phyloP scores from a whole-genome alignment of 345 rosid species.

The Populus nigra region DNA sequence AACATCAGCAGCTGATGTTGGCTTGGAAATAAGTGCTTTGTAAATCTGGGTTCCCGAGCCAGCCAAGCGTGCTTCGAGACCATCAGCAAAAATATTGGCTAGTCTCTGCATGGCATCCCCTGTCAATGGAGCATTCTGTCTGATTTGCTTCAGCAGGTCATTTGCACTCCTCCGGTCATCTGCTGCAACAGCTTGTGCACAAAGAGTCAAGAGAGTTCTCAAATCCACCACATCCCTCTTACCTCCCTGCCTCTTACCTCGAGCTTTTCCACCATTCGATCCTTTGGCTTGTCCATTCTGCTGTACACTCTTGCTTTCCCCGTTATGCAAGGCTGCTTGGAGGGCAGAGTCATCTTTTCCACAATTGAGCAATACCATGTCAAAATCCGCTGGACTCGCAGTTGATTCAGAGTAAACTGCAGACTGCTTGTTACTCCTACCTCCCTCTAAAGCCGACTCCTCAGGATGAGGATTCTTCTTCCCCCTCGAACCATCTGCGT shows the following conservation, averaged over 20 bases:
- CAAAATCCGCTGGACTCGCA: slow-evolving; percentile 26
- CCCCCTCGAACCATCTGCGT: slow-evolving; percentile 15
- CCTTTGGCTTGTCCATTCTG: slow-evolving; percentile 21
- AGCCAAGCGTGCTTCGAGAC: slow-evolving; percentile 34
- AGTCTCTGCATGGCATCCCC: slow-evolving; percentile 38
- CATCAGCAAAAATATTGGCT: slow-evolving; percentile 31
- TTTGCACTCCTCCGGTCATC: slow-evolving; percentile 32
- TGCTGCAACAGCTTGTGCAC: slow-evolving; percentile 40
- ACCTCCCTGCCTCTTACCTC: slow-evolving; percentile 29
- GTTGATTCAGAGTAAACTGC: slow-evolving; percentile 23
- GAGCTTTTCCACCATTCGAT: slow-evolving; percentile 18
- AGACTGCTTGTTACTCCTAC: slow-evolving; percentile 33
- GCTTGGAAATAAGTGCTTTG: slow-evolving; percentile 19
- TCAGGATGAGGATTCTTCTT: slow-evolving; percentile 29
- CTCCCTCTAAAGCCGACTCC: slow-evolving; percentile 18
- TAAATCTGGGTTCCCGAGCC: slow-evolving; percentile 32
- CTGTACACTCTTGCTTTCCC: slow-evolving; percentile 7
- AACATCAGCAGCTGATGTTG: slow-evolving; percentile 27
- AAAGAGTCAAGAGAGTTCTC: slow-evolving; percentile 39
- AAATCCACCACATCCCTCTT: slow-evolving; percentile 42
- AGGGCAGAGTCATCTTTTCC: slow-evolving; percentile 21
- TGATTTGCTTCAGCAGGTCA: slow-evolving; percentile 36
- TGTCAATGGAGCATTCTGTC: slow-evolving; percentile 31
- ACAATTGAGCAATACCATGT: slow-evolving; percentile 20
- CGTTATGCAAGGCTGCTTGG: slow-evolving; percentile 17